Evolutionary conservation across 208 protist genomes (phyloP), one percentile per base, ranked within the genome.

Genomic region (Angomonas ambiguus): DNA sequence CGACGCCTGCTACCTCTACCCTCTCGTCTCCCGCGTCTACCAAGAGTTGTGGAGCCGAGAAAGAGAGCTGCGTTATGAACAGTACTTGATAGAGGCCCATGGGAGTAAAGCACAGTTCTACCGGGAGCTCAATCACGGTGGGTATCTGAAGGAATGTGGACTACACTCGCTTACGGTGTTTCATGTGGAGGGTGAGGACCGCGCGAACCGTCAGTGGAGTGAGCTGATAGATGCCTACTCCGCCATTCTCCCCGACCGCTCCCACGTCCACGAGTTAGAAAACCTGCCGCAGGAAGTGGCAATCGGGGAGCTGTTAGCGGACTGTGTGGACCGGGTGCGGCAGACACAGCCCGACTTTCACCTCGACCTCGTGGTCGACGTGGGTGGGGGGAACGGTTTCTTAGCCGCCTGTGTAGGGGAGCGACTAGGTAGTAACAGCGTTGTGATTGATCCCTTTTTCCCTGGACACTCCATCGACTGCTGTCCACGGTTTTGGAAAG

Each of bases 301-400:
- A 0, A 85, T 89, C 53, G 79, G 79, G 3, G 83, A 85, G 56
- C 55, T 89, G 28, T 49, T 83, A 11, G 42, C 33, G 11, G 20
- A 38, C 20, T 53, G 63, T 27, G 49, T 67, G 2, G 35, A 8
- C 1, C 3, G 32, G 10, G 42, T 57, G 2, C 18, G 16, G 13
- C 25, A 51, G 24, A 11, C 16, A 1, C 24, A 42, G 5, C 42
- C 35, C n/a, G 58, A 48, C 0, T 69, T 49, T 11, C 13, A 57
- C 6, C 53, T 80, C 0, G 48, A 69, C 0, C 57, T 60, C 60
- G 72, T 94, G 38, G 76, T 94, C 20, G 88, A 94, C 74, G 88
- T 91, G 10, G 85, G 85, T 31, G 88, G 85, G 6, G 88, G 88
- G 31, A 92, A 92, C 65, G 88, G 85, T 18, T 89, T 94, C 62